Conservation (phyloP, 164 flowering plant species). For the Houttuynia cordata region DNA sequence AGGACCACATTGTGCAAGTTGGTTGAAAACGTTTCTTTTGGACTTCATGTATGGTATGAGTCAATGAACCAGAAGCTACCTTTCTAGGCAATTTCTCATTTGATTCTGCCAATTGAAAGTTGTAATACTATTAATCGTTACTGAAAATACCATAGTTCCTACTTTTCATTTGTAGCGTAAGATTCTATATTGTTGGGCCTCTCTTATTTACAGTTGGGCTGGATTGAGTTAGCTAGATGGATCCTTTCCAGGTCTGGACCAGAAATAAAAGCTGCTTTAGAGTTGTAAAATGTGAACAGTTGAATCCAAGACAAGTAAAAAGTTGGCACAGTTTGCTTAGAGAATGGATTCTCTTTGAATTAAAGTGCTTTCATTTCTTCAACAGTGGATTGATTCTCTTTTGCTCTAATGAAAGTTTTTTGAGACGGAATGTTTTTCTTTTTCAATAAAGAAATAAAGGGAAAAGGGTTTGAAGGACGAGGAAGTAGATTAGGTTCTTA, state of each 20-base stretch:
- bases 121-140: no score
- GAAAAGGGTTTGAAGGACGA: neutral
- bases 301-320: neutral
- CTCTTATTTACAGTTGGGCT: no score
- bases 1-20: no score
- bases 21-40: no score
- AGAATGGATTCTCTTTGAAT: neutral
- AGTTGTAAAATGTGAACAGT: neutral
- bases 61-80: no score
- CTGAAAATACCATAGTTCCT: no score
- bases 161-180: no score
- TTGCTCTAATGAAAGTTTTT: neutral
- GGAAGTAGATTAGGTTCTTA: neutral
- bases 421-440: neutral
- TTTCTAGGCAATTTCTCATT: no score
- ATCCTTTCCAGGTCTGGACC: neutral
- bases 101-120: no score
- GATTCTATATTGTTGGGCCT: no score
- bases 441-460: neutral
- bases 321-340: neutral
- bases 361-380: neutral
- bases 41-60: no score
- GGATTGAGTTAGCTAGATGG: neutral
- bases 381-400: neutral
- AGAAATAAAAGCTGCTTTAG: neutral